These are phyloP conservation scores for Teratosphaeria pseudoeucalypti DNA, from an alignment of 2,329 filamentous ascomycete genomes.

Conservation along the genomic window DNA sequence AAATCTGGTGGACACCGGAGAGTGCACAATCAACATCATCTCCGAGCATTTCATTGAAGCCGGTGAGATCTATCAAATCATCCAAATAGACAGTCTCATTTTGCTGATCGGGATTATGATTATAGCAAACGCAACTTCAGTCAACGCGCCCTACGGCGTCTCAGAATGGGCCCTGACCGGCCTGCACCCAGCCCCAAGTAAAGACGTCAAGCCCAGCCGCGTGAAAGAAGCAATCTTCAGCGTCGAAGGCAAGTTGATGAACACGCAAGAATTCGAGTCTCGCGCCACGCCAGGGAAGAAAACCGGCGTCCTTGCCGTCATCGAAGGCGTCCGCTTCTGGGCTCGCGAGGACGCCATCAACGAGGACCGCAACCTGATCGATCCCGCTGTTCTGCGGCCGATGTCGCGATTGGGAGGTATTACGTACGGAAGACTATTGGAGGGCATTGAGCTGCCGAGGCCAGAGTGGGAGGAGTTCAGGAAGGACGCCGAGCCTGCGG, in stretches of 20 bases:
- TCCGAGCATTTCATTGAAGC: constrained; percentile 68
- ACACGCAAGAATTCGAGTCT: constrained; percentile 67
- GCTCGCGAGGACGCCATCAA: constrained; percentile 80
- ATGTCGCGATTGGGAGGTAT: constrained; percentile 76
- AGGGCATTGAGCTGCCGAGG: constrained; percentile 61
- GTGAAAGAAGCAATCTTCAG: constrained; percentile 76
- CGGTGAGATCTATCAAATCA: background rate
- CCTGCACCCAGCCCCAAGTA: constrained; percentile 57
- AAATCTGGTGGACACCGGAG: constrained; percentile 60
- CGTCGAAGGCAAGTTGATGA: constrained; percentile 70
- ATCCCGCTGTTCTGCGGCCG: constrained; percentile 63
- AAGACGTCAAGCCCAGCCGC: constrained; percentile 57
- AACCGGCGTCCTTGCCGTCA: constrained; percentile 61
- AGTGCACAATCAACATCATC: constrained; percentile 78
- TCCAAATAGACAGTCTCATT: background rate
- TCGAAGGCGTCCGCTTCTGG: constrained; percentile 85
- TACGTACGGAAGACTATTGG: constrained; percentile 61
- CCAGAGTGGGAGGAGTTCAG: constrained; percentile 41
- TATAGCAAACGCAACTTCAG: constrained; percentile 69
- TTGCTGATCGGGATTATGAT: background rate
- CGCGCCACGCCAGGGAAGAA: constrained; percentile 59
- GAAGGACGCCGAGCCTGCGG: constrained; percentile 42
- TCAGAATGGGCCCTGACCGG: constrained; percentile 75
- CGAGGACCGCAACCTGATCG: constrained; percentile 61
- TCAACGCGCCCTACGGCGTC: constrained; percentile 66